Base-by-base conservation (phyloP, 202 grass and related monocot genomes). In the Panicum virgatum region DNA sequence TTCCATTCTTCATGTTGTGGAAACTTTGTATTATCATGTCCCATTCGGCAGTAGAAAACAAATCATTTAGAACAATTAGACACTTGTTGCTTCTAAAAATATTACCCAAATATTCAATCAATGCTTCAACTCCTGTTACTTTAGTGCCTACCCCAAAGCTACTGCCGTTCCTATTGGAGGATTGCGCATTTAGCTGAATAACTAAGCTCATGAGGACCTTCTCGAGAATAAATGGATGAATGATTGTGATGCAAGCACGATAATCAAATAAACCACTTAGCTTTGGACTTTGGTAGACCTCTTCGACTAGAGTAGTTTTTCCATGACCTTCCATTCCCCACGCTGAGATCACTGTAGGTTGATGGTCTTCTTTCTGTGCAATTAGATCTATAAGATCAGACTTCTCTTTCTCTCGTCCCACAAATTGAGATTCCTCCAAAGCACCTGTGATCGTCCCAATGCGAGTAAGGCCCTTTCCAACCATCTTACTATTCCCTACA, bases 281-380 rank as follows among this genome's bases (percentile, higher is more conserved):
- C 0, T 23, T 7, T 47, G 12, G 30, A 12, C 63, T 69, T 39
- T 69, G 12, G 27, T 73, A 82, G 29, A 48, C 15, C 0, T 38
- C 7, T 70, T 19, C 50, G 29, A 40, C 56, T 12, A 74, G 19
- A 66, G 32, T 79, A 9, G 68, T 86, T 69, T 86, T 80, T 13
- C 85, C 85, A 2, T 71, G 12, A 32, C 72, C 85, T n/a, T 50
- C 70, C 50, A 69, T 76, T 57, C 85, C 85, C 39, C 72, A 67
- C 9, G 82, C 38, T 0, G 70, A 12, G 7, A 86, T 67, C n/a
- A 86, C 70, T 20, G 1, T 12, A 29, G 3, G 26, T 15, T 66
- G 0, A 0, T 26, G 0, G 0, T 12, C 29, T 75, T 2, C 0
- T 83, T 75, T n/a, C 9, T n/a, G 39, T 56, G 12, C 6, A 76